These are phyloP conservation scores for Xylariaceae sp. DNA, from an alignment of 2,329 filamentous ascomycete genomes.

Conservation along the genomic window DNA sequence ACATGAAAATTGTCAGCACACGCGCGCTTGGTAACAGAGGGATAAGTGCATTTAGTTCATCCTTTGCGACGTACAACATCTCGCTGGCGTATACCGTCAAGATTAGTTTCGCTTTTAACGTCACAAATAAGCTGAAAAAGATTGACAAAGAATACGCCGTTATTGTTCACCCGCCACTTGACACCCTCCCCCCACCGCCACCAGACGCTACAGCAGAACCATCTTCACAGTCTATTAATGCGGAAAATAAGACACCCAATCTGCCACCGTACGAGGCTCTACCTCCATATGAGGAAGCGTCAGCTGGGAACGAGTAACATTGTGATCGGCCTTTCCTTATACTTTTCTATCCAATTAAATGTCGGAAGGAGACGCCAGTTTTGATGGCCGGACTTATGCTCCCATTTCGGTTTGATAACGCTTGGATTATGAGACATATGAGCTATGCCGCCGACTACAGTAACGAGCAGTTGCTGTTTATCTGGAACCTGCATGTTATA, in stretches of 20 bases:
- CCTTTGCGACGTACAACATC: constrained; percentile 18
- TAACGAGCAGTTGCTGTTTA: too few species aligned
- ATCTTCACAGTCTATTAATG: background rate
- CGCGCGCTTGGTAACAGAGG: background rate
- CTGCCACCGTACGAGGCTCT: constrained; percentile 13
- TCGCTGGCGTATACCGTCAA: background rate
- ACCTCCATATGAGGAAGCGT: constrained; percentile 10
- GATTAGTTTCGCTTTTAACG: constrained; percentile 9
- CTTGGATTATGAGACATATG: too few species aligned
- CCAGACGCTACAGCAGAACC: background rate
- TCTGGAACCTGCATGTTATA: too few species aligned
- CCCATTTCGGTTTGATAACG: too few species aligned
- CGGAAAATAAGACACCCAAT: background rate
- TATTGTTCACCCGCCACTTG: constrained; percentile 11
- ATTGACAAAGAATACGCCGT: constrained; percentile 2
- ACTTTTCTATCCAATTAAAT: background rate
- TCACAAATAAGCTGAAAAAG: constrained; percentile 4
- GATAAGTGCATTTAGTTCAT: background rate
- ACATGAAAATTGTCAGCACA: constrained; percentile 14
- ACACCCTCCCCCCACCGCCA: background rate
- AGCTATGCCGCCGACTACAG: too few species aligned
- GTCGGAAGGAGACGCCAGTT: background rate
- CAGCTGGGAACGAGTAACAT: background rate
- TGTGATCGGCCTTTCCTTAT: background rate
- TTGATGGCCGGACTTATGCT: too few species aligned